Conservation (phyloP, 75 land plant genomes). For the Gnetum montanum region DNA sequence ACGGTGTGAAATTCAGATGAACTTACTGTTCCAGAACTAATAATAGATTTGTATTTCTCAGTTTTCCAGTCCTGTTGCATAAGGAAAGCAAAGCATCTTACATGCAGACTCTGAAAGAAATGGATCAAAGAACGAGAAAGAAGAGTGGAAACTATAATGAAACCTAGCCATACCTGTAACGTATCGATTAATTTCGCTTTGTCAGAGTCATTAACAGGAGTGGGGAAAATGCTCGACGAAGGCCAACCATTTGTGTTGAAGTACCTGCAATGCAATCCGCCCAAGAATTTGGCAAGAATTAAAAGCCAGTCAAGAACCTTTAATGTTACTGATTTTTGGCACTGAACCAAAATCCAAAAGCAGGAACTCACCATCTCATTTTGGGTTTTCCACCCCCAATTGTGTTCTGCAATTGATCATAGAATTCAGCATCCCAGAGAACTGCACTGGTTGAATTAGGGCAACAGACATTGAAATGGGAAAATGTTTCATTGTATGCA, state of each 20-base stretch:
- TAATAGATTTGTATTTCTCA: conserved; percentile 83
- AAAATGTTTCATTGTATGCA: conserved; percentile 91
- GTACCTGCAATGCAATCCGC: conserved; percentile 63
- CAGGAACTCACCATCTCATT: conserved; percentile 71
- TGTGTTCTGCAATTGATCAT: conserved; percentile 85
- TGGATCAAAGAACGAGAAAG: too few relatives aligned
- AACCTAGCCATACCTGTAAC: conserved; percentile 73
- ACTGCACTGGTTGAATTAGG: conserved; percentile 37
- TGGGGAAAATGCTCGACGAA: conserved; percentile 51
- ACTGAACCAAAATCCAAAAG: neutral
- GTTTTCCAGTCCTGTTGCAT: conserved; percentile 99
- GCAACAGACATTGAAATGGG: conserved; percentile 71
- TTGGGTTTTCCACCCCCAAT: conserved; percentile 98
- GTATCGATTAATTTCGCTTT: conserved; percentile 61
- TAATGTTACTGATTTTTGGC: too few relatives aligned
- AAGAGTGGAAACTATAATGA: too few relatives aligned
- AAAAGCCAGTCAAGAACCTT: neutral
- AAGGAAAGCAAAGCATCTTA: conserved; percentile 3
- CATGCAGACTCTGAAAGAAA: too few relatives aligned
- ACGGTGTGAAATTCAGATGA: neutral
- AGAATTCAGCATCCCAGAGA: conserved; percentile 69
- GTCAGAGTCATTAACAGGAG: conserved; percentile 45
- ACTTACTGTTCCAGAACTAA: conserved; percentile 88
- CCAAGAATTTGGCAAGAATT: too few relatives aligned
- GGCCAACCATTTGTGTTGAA: conserved; percentile 93